phyloP scores from a whole-genome alignment of 192 early-diverging fungal genomes.

The Diversispora epigaea region DNA sequence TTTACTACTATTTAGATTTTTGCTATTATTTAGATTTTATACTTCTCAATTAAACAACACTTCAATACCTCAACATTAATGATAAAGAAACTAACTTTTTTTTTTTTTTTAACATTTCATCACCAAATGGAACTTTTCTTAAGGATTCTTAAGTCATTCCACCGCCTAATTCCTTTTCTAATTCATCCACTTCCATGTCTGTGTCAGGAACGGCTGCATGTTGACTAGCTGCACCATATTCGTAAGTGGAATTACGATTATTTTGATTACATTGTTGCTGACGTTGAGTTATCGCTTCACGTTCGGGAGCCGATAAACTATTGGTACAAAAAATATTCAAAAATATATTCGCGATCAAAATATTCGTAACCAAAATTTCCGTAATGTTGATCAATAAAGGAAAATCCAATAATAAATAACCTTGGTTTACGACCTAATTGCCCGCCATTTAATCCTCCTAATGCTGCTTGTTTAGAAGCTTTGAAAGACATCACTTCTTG shows the following conservation, averaged over 20 bases:
- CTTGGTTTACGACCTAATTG: conserved; percentile 44
- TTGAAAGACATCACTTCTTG: conserved; percentile 82
- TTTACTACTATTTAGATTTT: no score
- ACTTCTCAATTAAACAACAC: no score
- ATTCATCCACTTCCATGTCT: conserved; percentile 55
- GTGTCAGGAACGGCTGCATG: conserved; percentile 37
- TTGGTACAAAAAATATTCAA: conserved; percentile 34
- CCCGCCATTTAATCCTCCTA: conserved; percentile 36
- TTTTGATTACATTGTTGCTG: conserved; percentile 42
- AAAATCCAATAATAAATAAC: conserved; percentile 21
- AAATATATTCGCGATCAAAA: background rate
- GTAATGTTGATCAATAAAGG: conserved; percentile 2
- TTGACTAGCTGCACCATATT: conserved; percentile 44
- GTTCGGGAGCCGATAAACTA: conserved; percentile 52
- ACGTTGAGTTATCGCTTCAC: conserved; percentile 41
- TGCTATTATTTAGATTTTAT: no score
- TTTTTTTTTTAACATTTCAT: no score
- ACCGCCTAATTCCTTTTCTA: conserved; percentile 55
- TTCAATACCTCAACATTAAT: no score
- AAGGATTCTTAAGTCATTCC: no score
- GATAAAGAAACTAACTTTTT: no score
- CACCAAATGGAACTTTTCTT: no score
- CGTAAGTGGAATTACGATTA: conserved; percentile 46
- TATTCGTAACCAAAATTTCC: conserved; percentile 33
- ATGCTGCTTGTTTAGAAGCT: conserved; percentile 56